A percentile compares a stretch with the other conserved stretches of the same genome.
Conservation (phyloP, 805 yeast species). For the Blastobotrys peoriensis region DNA sequence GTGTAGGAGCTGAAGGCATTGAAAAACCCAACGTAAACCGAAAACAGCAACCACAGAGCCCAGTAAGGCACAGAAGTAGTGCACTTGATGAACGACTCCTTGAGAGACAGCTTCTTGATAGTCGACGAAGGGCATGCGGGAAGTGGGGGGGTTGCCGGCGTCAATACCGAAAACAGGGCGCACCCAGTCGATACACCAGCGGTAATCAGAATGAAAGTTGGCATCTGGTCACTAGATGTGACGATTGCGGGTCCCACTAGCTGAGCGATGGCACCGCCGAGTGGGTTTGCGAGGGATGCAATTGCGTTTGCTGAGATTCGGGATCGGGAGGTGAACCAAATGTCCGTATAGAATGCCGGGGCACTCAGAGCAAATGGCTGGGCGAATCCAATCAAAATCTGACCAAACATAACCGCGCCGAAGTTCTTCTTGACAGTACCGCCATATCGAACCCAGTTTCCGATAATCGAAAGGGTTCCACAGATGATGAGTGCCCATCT, state of each 20-base stretch:
- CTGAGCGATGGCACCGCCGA: conserved; percentile 32
- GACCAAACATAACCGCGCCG: conserved; percentile 30
- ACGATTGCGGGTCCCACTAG: conserved; percentile 30
- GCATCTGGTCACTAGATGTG: conserved; percentile 17
- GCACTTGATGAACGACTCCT: conserved; percentile 19
- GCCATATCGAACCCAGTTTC: conserved; percentile 29
- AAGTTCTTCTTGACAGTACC: conserved; percentile 23
- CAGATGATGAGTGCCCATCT: conserved; percentile 22
- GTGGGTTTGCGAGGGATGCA: conserved; percentile 30
- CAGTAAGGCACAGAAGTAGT: conserved; percentile 16
- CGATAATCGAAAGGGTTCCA: conserved; percentile 22
- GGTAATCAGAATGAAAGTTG: conserved; percentile 22
- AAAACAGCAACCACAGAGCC: conserved; percentile 20
- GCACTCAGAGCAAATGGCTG: conserved; percentile 31
- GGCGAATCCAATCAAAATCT: conserved; percentile 30
- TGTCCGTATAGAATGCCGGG: conserved; percentile 28
- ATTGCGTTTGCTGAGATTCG: conserved; percentile 32
- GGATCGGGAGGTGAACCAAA: conserved; percentile 30
- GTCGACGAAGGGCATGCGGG: conserved; percentile 31
- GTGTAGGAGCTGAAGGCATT: conserved; percentile 28
- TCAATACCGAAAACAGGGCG: conserved; percentile 18
- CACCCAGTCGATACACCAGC: conserved; percentile 22
- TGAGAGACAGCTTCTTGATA: conserved; percentile 21
- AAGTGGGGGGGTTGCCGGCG: conserved; percentile 22
- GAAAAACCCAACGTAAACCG: conserved; percentile 30